phyloP scores from a whole-genome alignment of 768 basidiomycete species.

The Termitomyces sp. region DNA sequence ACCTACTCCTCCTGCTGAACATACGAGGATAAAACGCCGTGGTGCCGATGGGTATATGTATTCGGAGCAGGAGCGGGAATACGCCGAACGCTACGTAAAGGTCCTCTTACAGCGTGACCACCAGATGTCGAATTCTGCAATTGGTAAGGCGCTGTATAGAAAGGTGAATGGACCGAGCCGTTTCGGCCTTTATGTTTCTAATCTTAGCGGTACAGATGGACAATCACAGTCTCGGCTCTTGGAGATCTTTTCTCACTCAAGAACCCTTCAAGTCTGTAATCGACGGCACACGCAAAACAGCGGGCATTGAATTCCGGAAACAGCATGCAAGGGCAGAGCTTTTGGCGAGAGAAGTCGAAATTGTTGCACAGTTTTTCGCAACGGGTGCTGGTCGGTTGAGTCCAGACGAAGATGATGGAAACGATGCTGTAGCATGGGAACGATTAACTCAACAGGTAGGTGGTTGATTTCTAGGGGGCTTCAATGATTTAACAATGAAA shows the following conservation, averaged over 20 bases:
- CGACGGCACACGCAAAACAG: slow-evolving; percentile 43
- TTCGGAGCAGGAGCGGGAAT: slow-evolving; percentile 46
- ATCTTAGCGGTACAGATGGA: slow-evolving; percentile 43
- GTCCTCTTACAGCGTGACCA: slow-evolving; percentile 45
- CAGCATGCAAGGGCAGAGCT: slow-evolving; percentile 12
- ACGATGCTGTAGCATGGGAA: slow-evolving; percentile 43
- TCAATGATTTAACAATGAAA: not conserved
- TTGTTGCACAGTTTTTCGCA: slow-evolving; percentile 52
- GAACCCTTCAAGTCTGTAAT: slow-evolving; percentile 29
- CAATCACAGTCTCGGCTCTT: slow-evolving; percentile 48
- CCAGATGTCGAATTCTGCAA: slow-evolving; percentile 27
- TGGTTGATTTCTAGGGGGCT: not conserved
- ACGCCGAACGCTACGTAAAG: slow-evolving; percentile 36
- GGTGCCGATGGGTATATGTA: slow-evolving; percentile 31
- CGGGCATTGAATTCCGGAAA: slow-evolving; percentile 48
- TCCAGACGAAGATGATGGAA: slow-evolving; percentile 31
- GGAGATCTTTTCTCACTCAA: slow-evolving; percentile 34
- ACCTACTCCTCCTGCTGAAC: slow-evolving; percentile 41
- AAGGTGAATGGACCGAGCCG: slow-evolving; percentile 34
- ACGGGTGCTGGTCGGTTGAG: slow-evolving; percentile 28
- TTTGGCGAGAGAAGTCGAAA: slow-evolving; percentile 35
- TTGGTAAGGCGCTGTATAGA: slow-evolving; percentile 33
- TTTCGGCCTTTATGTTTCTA: not conserved
- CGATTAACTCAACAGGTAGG: slow-evolving; percentile 42
- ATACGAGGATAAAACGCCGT: slow-evolving; percentile 20